Conservation (phyloP, 2,329 filamentous ascomycete species). For the Botrytis cinerea region DNA sequence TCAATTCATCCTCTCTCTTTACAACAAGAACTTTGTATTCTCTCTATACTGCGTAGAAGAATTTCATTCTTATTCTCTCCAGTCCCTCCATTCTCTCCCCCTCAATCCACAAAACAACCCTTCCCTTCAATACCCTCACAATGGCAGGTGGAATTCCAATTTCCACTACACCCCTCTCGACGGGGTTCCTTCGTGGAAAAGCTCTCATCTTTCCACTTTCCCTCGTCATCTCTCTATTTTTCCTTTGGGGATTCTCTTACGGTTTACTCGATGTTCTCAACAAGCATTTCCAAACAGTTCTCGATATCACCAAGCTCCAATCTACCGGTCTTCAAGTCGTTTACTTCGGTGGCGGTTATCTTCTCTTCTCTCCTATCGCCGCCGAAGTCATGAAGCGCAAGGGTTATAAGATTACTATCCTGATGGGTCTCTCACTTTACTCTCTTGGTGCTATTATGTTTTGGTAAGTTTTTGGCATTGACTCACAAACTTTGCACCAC, state of each 20-base stretch:
- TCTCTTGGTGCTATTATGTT: constrained; percentile 61
- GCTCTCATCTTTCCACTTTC: constrained; percentile 51
- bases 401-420: constrained; percentile 78
- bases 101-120: neutral
- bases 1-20: neutral
- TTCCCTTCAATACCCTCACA: constrained; percentile 26
- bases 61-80: neutral
- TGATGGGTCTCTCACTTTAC: constrained; percentile 73
- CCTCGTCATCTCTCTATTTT: constrained; percentile 74
- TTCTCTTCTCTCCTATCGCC: constrained; percentile 67
- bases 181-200: constrained; percentile 45
- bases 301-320: constrained; percentile 61
- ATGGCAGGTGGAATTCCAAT: constrained; percentile 49
- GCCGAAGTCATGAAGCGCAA: constrained; percentile 70
- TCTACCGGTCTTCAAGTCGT: constrained; percentile 68
- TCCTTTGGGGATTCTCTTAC: constrained; percentile 88
- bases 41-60: neutral
- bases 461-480: neutral
- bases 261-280: constrained; percentile 83
- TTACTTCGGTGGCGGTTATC: constrained; percentile 71
- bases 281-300: constrained; percentile 63
- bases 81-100: neutral
- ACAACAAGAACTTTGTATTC: neutral
- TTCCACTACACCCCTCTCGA: constrained; percentile 42
- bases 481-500: too few species aligned